Evolutionary conservation across 345 rosid species (phyloP), one percentile per base, ranked within the genome.

Genomic region (Pugionium cornutum): DNA sequence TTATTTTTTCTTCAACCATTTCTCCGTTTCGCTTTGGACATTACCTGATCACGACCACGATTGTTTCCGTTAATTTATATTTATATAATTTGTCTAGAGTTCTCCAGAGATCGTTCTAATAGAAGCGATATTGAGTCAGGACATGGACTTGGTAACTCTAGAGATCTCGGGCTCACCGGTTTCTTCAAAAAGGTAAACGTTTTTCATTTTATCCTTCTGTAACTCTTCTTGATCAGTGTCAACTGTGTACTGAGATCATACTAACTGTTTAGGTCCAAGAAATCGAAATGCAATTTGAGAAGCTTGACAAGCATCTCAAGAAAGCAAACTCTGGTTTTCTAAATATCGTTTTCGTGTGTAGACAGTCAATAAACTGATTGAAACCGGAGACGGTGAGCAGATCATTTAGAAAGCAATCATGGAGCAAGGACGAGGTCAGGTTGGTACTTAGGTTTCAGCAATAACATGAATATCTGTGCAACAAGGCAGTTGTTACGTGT

Each of bases 341-440:
- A 18, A 18, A 18, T 18, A 6, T 35, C 6, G 4, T 65, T 34
- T 34, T 68, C 1, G 34, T 76, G 64, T 67, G 65, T 83, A 94
- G 99, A 86, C 83, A 27, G 84, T 94, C 53, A 97, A 94, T 65
- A 77, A 76, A 80, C 66, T 94, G 78, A 92, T 92, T 63, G 96
- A 89, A 65, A 84, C 95, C 5, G 95, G 96, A 78, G 95, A 92
- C 62, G 81, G 96, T 9, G 96, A 92, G 70, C 95, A 92, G 78
- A 89, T 92, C 41, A 87, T 92, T 76, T 83, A 85, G 81, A 89
- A 81, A 77, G 95, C 96, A 66, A 83, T 92, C 67, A 89, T 80
- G 69, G 96, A 87, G 67, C 98, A 92, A 69, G 96, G 98, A 41
- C 78, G 95, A 68, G 98, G 96, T 45, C 95, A 84, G 96, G 98